These are phyloP conservation scores for Cutaneotrichosporon spelunceum DNA, from an alignment of 1,284 basidiomycete species.

Conservation along the genomic window DNA sequence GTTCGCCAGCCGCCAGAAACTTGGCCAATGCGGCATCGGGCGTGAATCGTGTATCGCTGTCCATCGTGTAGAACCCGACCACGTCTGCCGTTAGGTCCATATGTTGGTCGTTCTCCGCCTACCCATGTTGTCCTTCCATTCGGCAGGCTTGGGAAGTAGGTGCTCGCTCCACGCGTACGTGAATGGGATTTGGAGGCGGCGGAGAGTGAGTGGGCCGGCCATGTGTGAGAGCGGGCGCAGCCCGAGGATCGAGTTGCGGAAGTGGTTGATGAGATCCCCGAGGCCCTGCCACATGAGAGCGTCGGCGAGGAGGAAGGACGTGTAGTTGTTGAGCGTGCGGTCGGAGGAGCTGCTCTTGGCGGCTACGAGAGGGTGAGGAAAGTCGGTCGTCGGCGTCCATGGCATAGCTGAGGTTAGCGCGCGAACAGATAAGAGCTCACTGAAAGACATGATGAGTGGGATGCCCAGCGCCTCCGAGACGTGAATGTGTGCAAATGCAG, in stretches of 20 bases:
- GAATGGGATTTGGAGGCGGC: constrained; percentile 63
- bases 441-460: constrained; percentile 56
- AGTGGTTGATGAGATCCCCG: constrained; percentile 62
- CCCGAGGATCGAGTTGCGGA: constrained; percentile 58
- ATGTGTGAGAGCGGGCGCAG: constrained; percentile 56
- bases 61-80: constrained; percentile 62
- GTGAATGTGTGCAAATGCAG: constrained; percentile 63
- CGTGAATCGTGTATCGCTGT: constrained; percentile 35
- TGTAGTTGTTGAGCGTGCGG: constrained; percentile 57
- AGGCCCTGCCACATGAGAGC: constrained; percentile 54
- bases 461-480: constrained; percentile 64
- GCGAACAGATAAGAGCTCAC: background rate
- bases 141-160: constrained; percentile 62
- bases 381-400: constrained; percentile 63
- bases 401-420: constrained; percentile 59
- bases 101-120: constrained; percentile 20
- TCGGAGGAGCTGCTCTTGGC: constrained; percentile 53
- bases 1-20: constrained; percentile 58
- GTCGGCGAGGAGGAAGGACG: constrained; percentile 60
- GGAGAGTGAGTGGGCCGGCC: constrained; percentile 59
- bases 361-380: constrained; percentile 64
- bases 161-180: constrained; percentile 67
- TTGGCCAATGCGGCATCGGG: constrained; percentile 53
- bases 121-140: constrained; percentile 65
- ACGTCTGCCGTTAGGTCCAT: constrained; percentile 55